A percentile compares a stretch with the other conserved stretches of the same genome.
These are phyloP conservation scores for Fusarium duplospermum DNA, from an alignment of 2,329 filamentous ascomycete genomes.

Conservation along the genomic window DNA sequence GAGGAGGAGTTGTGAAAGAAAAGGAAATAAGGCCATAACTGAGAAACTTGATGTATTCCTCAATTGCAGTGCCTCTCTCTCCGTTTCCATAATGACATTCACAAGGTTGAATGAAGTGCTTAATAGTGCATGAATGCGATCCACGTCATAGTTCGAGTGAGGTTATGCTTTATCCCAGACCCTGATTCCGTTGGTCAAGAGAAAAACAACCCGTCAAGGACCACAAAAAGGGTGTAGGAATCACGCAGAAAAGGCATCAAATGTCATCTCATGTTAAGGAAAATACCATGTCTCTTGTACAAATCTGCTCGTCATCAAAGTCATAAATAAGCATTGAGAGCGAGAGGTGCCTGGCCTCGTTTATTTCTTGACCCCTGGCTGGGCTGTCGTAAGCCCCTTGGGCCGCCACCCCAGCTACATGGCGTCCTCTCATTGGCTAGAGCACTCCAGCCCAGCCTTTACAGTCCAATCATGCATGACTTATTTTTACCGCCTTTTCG, in stretches of 20 bases:
- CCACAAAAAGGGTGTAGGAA: too few relatives aligned
- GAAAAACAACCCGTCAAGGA: background rate
- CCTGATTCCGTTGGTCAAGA: background rate
- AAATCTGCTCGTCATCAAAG: background rate
- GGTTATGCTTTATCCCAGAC: background rate
- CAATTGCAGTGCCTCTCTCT: background rate
- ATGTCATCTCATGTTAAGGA: too few relatives aligned
- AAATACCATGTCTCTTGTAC: too few relatives aligned
- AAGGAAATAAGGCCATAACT: background rate
- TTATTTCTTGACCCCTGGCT: background rate
- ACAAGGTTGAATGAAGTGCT: background rate
- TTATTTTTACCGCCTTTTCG: slow-evolving; percentile 7
- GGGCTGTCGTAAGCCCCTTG: background rate
- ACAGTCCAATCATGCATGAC: background rate
- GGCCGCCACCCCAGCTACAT: background rate
- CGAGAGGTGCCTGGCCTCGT: background rate
- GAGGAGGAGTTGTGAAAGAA: background rate
- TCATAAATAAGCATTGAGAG: background rate
- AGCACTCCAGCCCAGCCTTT: background rate
- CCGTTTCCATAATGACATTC: background rate
- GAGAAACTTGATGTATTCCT: background rate
- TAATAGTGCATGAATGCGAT: background rate
- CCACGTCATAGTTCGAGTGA: background rate
- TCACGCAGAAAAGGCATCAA: too few relatives aligned
- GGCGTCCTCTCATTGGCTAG: background rate